A percentile compares a stretch with the other conserved stretches of the same genome.
Evolutionary conservation across 306 rosid species (phyloP).

Genomic region (Fagus crenata): DNA sequence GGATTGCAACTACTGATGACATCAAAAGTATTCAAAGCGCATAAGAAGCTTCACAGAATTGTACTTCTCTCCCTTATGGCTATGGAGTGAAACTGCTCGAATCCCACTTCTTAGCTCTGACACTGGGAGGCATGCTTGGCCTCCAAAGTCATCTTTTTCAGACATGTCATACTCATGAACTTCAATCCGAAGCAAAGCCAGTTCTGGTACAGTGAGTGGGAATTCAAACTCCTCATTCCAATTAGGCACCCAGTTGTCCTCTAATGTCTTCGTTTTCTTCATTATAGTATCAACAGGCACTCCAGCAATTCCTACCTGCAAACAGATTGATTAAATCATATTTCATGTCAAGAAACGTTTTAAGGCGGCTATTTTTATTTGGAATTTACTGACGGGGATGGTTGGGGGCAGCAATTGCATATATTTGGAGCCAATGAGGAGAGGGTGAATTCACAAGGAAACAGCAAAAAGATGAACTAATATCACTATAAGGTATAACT

Average conservation of each 20-base stretch:
- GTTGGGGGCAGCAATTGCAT: neutral
- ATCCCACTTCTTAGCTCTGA: conserved; percentile 71
- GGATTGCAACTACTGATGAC: conserved; percentile 5
- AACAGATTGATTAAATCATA: neutral
- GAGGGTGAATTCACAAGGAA: no score
- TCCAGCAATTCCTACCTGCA: conserved; percentile 96
- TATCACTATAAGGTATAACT: neutral
- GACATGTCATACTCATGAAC: conserved; percentile 98
- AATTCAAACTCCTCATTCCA: conserved; percentile 84
- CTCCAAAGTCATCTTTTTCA: conserved; percentile 96
- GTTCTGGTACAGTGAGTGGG: conserved; percentile 73
- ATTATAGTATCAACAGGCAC: conserved; percentile 69
- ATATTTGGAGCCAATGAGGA: no score
- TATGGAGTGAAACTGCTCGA: conserved; percentile 63
- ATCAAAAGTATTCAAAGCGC: conserved; percentile 70
- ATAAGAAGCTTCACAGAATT: conserved; percentile 78
- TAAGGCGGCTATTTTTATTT: neutral
- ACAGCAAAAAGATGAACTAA: neutral
- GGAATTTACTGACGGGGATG: conserved; percentile 2
- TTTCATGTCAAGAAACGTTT: conserved; percentile 4
- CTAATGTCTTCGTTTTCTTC: conserved; percentile 75
- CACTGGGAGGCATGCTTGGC: conserved; percentile 85
- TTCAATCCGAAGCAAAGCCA: conserved; percentile 86
- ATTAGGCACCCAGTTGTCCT: conserved; percentile 82
- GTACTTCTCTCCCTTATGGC: conserved; percentile 70